Evolutionary conservation across 1,284 basidiomycete species (phyloP), one percentile per base, ranked within the genome.

Genomic region (Fomitopsis palustris): DNA sequence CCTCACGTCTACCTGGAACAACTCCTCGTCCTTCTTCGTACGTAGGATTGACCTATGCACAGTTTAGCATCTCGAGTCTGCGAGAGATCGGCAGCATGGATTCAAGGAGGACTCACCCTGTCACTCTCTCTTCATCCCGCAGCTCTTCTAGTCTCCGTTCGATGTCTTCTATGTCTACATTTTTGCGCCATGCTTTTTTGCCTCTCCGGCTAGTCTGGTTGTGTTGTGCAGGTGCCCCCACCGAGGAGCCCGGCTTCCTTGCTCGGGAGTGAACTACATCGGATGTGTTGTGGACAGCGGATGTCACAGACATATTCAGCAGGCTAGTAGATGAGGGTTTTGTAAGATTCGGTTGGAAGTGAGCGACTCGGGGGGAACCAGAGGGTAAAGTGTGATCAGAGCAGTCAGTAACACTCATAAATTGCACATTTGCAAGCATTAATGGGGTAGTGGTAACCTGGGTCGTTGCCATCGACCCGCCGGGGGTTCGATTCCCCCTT

Each of bases 121-220:
- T 83, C 7, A 87, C 80, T 56, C 91, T 77, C 72, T 95, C 93
- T 71, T 95, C 92, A 5, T 82, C 81, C 58, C 93, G 79, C 59
- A 88, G 75, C 53, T 78, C 82, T 72, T 96, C 94, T 60, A 96
- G 69, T 2, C 83, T 85, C 53, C 80, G 77, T 67, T 95, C 93
- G 41, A 94, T 84, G 39, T 84, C 84, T 27, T 83, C 83, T 47
- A 95, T 81, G 71, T 95, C 86, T 56, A 95, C 86, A 73, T 96
- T 92, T 77, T 97, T 97, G 68, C 95, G 78, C 95, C 95, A 97
- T 56, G 94, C 87, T 61, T 85, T 86, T 75, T 96, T 97, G 53
- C 93, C 92, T 73, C 95, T 97, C 58, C 95, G 79, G 64, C 88
- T 93, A 0, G 85, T 75, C 71, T 96, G 93, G 12, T 76, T 79